Evolutionary conservation across 805 yeast species (phyloP), one percentile per base, ranked within the genome.

Genomic region (Teunomyces funiuensis): DNA sequence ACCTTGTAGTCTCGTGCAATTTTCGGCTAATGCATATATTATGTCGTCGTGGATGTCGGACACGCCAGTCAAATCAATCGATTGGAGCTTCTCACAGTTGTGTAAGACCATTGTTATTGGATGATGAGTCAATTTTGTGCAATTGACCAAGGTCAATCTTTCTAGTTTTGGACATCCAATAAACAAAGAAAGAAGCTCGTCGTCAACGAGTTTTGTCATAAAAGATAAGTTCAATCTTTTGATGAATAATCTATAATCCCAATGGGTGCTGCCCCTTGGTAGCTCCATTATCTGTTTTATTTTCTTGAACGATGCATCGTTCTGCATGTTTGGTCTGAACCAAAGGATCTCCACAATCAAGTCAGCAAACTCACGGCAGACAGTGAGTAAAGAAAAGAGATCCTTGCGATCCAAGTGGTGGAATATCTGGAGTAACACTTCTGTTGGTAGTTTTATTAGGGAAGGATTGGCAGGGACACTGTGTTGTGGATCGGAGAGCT

Each of bases 31-130:
- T 5, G 85, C 79, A 20, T 63, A 51, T 44, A 88, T 79, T 4
- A 89, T 80, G 33, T 74, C 80, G 66, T 90, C 97, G 41, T 70
- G 74, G 40, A 70, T 63, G 46, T 76, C 80, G 31, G 72, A 73
- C 4, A 88, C 84, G 6, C 93, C 93, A 0, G 96, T 83, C 52
- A 91, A 73, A 64, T 91, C 98, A 37, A 91, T 82, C 31, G 95
- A 85, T 61, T 87, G 95, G 44, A 91, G 67, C 46, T 79, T 74
- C 45, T 74, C 73, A 61, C 96, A 88, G 15, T 80, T 79, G 38
- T 67, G 57, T 23, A 91, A 63, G 4, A 88, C 79, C 2, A 65
- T 66, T 2, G 83, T 70, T 26, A 91, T 76, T n/a, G 88, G 79
- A 5, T 39, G 52, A 48, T 82, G 79, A 0, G 85, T 65, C 18